Percentiles rank a stretch among this genome's conserved stretches.
Evolutionary conservation across 192 early-diverging fungal species (phyloP).

Genomic region (Podila clonocystis): DNA sequence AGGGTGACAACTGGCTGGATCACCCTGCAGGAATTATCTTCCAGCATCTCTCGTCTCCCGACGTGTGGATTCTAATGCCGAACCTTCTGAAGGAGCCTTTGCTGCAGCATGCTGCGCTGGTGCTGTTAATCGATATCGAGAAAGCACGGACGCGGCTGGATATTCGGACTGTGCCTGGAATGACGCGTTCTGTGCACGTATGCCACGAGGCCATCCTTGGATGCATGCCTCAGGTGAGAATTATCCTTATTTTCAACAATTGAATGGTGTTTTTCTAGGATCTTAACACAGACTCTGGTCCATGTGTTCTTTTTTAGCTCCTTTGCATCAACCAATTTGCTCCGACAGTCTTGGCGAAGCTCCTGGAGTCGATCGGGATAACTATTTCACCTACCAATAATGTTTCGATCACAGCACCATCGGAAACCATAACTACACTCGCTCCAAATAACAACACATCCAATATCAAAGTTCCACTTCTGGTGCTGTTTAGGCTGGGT

Average conservation of each 20-base stretch:
- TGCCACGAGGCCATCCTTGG: constrained; percentile 16
- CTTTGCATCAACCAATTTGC: neutral
- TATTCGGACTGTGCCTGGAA: neutral
- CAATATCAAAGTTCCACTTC: neutral
- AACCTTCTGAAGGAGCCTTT: neutral
- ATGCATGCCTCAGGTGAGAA: neutral
- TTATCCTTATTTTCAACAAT: neutral
- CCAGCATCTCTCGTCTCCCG: neutral
- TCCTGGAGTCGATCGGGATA: constrained; percentile 19
- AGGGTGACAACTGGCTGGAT: neutral
- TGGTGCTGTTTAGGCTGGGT: neutral
- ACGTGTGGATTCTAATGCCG: constrained; percentile 8
- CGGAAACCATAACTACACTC: no score
- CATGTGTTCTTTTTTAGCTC: constrained; percentile 3
- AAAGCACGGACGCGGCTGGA: neutral
- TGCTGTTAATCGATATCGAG: constrained; percentile 32
- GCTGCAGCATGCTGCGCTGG: constrained; percentile 12
- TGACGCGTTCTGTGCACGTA: neutral
- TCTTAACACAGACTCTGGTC: neutral
- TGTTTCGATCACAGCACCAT: neutral
- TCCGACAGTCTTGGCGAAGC: constrained; percentile 2
- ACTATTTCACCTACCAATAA: neutral
- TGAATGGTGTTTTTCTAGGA: neutral
- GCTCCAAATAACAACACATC: neutral
- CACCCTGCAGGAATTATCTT: constrained; percentile 4